A percentile compares a stretch with the other conserved stretches of the same genome.
These are phyloP conservation scores for Penicillium sp. DNA, from an alignment of 2,329 filamentous ascomycete genomes.

Conservation along the genomic window DNA sequence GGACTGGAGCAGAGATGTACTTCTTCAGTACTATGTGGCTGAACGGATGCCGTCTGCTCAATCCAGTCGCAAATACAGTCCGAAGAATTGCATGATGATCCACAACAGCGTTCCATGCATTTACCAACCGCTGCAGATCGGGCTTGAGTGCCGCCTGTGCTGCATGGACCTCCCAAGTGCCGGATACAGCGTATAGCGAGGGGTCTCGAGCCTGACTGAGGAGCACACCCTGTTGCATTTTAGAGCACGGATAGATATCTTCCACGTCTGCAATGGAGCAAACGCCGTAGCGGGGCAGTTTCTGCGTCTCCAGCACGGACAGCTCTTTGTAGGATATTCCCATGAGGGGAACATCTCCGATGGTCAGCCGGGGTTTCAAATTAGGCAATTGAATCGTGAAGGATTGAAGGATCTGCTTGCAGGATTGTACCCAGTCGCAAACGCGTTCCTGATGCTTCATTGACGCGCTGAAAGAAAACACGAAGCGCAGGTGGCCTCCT, in stretches of 20 bases:
- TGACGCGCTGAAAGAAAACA: constrained; percentile 56
- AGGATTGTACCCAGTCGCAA: constrained; percentile 49
- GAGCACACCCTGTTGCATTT: constrained; percentile 44
- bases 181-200: constrained; percentile 44
- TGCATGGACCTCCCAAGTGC: constrained; percentile 40
- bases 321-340: constrained; percentile 50
- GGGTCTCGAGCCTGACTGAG: constrained; percentile 39
- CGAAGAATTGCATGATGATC: constrained; percentile 41
- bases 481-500: constrained; percentile 52
- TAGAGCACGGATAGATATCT: constrained; percentile 47
- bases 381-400: constrained; percentile 33
- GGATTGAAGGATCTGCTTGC: constrained; percentile 37
- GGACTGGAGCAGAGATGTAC: constrained; percentile 33
- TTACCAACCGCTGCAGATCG: constrained; percentile 31
- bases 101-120: constrained; percentile 39
- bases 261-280: constrained; percentile 42
- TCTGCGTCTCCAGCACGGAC: constrained; percentile 40
- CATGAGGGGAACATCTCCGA: constrained; percentile 53
- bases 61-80: constrained; percentile 42
- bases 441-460: constrained; percentile 54
- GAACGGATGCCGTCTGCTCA: constrained; percentile 36
- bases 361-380: constrained; percentile 36
- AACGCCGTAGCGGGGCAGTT: constrained; percentile 44
- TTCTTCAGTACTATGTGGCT: constrained; percentile 42
- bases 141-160: constrained; percentile 21